Percentiles rank a stretch among this genome's conserved stretches.
These are phyloP conservation scores for Amborella trichopoda DNA, from an alignment of 164 flowering plant species.

Conservation along the genomic window DNA sequence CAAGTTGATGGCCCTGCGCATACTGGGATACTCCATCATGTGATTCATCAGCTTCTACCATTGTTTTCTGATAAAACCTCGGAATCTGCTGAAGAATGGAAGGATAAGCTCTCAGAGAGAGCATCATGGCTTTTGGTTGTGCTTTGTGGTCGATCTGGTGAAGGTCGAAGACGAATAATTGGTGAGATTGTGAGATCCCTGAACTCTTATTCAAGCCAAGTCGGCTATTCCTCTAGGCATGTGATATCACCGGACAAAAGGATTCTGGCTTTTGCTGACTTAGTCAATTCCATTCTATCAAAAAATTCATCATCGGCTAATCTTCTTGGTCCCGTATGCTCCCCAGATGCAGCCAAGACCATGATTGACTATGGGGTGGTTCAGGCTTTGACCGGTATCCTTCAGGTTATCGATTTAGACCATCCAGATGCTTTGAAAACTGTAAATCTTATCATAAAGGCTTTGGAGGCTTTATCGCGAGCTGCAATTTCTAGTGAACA, in stretches of 20 bases:
- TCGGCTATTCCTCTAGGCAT: conserved; percentile 35
- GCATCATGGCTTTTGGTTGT: conserved; percentile 86
- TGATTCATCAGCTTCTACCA: conserved; percentile 63
- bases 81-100: conserved; percentile 63
- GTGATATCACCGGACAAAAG: conserved; percentile 49
- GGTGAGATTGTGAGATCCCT: conserved; percentile 69
- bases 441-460: conserved; percentile 70
- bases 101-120: conserved; percentile 75
- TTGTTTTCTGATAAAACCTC: conserved; percentile 28
- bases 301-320: conserved; percentile 62
- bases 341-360: conserved; percentile 75
- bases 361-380: conserved; percentile 88
- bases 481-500: conserved; percentile 89
- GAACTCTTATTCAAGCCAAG: conserved; percentile 31
- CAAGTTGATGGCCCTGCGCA: conserved; percentile 34
- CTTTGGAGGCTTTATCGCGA: conserved; percentile 74
- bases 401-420: conserved; percentile 77
- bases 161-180: conserved; percentile 76
- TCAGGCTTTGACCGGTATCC: conserved; percentile 50
- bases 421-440: conserved; percentile 81
- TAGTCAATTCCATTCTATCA: conserved; percentile 71
- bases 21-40: conserved; percentile 68
- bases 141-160: conserved; percentile 76
- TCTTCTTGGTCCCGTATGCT: conserved; percentile 74
- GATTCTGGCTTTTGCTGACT: conserved; percentile 59